Evolutionary conservation across 306 rosid species (phyloP).

Genomic region (Medicago lupulina): DNA sequence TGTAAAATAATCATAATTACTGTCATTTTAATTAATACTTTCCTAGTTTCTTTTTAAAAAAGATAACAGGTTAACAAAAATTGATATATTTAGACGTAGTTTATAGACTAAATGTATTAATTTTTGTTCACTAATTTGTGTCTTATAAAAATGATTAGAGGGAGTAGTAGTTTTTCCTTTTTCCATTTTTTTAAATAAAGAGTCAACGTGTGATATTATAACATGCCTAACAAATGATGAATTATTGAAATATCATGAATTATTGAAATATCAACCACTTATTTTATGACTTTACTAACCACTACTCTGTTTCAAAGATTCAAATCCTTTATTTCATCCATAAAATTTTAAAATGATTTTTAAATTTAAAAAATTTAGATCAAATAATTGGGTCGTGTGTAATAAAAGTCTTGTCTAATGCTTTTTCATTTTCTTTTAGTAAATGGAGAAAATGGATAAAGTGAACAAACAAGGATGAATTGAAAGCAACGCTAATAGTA

Average conservation of each 20-base stretch:
- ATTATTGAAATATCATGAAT: background rate
- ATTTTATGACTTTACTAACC: background rate
- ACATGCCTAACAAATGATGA: background rate
- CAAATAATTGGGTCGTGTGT: background rate
- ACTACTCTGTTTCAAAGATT: background rate
- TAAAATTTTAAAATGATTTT: too few relatives aligned
- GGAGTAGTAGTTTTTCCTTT: too few relatives aligned
- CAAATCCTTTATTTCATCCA: too few relatives aligned
- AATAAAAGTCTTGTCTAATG: background rate
- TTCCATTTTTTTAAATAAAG: too few relatives aligned
- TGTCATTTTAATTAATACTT: too few relatives aligned
- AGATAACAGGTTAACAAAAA: too few relatives aligned
- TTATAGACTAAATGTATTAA: too few relatives aligned
- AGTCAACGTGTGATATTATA: too few relatives aligned
- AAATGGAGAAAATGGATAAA: constrained; percentile 29
- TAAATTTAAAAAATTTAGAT: background rate
- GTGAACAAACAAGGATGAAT: constrained; percentile 31
- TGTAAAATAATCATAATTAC: background rate
- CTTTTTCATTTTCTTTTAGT: background rate
- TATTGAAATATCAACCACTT: background rate
- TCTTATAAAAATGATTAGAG: too few relatives aligned
- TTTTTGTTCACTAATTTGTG: too few relatives aligned
- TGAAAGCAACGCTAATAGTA: constrained; percentile 30
- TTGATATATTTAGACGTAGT: too few relatives aligned
- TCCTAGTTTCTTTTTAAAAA: too few relatives aligned